These are phyloP conservation scores for Clarkia xantiana DNA, from an alignment of 345 rosid genomes.

Conservation along the genomic window DNA sequence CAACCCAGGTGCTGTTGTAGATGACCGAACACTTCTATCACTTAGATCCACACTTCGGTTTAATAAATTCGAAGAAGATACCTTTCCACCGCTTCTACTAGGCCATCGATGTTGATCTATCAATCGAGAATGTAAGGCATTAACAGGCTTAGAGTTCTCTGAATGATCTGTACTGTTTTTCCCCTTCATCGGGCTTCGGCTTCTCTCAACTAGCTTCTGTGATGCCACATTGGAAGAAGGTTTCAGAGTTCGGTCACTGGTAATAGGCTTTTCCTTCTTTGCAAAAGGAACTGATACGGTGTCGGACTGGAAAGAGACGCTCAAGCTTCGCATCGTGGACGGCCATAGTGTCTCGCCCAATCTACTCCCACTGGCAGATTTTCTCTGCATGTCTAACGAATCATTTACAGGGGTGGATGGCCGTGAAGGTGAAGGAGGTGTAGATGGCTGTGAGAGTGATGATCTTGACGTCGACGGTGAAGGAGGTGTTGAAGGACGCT, in stretches of 20 bases:
- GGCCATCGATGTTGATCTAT: slow-evolving; percentile 97
- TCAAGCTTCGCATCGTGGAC: slow-evolving; percentile 97
- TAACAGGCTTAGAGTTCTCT: slow-evolving; percentile 85
- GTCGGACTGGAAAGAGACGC: slow-evolving; percentile 90
- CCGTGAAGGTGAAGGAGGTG: slow-evolving; percentile 25
- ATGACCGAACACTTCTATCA: slow-evolving; percentile 30
- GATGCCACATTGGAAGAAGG: slow-evolving; percentile 66
- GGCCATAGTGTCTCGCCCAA: slow-evolving; percentile 96
- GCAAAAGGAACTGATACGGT: slow-evolving; percentile 61
- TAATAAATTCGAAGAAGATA: slow-evolving; percentile 13
- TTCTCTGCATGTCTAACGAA: slow-evolving; percentile 40
- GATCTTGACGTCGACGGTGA: slow-evolving; percentile 23
- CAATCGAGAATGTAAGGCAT: slow-evolving; percentile 48
- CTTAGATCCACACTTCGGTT: slow-evolving; percentile 47
- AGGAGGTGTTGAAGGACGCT: slow-evolving; percentile 69
- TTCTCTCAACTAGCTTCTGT: slow-evolving; percentile 59
- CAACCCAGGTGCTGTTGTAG: slow-evolving; percentile 25
- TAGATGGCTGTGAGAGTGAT: slow-evolving; percentile 19
- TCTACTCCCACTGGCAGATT: slow-evolving; percentile 37
- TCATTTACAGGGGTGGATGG: slow-evolving; percentile 70
- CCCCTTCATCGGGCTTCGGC: slow-evolving; percentile 69
- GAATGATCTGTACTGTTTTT: slow-evolving; percentile 67
- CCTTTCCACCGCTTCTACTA: slow-evolving; percentile 57
- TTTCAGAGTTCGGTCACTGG: slow-evolving; percentile 61
- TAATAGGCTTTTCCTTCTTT: slow-evolving; percentile 72